These are phyloP conservation scores for Teunomyces atbi DNA, from an alignment of 805 yeast species.

Conservation along the genomic window DNA sequence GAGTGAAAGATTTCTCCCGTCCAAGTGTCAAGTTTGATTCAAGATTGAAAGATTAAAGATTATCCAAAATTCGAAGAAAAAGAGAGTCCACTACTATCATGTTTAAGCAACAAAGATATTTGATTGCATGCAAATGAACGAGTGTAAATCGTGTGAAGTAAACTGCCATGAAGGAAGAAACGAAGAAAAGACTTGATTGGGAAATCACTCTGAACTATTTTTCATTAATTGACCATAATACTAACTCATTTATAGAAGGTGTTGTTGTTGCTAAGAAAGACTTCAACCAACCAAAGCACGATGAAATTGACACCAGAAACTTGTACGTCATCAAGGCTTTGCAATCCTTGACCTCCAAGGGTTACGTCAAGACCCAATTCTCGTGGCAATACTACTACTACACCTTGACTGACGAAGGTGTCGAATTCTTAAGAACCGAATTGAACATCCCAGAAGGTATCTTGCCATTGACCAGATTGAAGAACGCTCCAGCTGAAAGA, in stretches of 20 bases:
- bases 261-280: slow-evolving; percentile 99
- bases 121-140: no score
- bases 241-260: slow-evolving; percentile 74
- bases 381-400: slow-evolving; percentile 99
- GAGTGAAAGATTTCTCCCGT: not conserved
- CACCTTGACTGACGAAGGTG: slow-evolving; percentile 99
- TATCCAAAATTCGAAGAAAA: not conserved
- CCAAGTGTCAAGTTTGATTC: not conserved
- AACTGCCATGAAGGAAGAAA: not conserved
- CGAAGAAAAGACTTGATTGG: not conserved
- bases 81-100: not conserved
- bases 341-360: slow-evolving; percentile 98
- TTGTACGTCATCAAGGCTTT: slow-evolving; percentile 97
- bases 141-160: no score
- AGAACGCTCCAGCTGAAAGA: slow-evolving; percentile 86
- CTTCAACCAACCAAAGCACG: slow-evolving; percentile 96
- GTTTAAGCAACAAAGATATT: no score
- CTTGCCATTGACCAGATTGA: slow-evolving; percentile 97
- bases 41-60: not conserved
- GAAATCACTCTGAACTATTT: not conserved
- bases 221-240: slow-evolving; percentile 13
- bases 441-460: slow-evolving; percentile 98
- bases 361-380: slow-evolving; percentile 99
- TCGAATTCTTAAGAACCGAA: slow-evolving; percentile 96
- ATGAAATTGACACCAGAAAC: slow-evolving; percentile 97